Evolutionary conservation across 148 eudicot genomes (phyloP).

Genomic region (Rhododendron ferrugineum): DNA sequence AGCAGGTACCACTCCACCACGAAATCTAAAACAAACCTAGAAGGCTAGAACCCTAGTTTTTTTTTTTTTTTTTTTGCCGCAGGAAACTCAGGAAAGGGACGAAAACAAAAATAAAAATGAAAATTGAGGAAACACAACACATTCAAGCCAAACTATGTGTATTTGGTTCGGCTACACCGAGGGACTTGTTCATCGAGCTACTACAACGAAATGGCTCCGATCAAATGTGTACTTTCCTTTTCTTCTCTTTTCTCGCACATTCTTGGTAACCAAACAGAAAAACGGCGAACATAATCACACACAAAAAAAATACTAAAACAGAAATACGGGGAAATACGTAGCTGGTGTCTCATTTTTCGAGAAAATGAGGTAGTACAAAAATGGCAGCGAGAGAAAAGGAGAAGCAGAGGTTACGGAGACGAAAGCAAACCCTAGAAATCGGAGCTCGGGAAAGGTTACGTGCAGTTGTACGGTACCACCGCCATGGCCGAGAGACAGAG

Average conservation of each 20-base stretch:
- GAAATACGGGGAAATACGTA: no score
- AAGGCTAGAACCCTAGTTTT: neutral
- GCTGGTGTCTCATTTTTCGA: neutral
- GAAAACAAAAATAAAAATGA: no score
- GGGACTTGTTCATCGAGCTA: no score
- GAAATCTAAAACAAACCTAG: neutral
- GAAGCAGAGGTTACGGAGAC: neutral
- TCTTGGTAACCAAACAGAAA: neutral
- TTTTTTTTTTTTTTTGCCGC: neutral
- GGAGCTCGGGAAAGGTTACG: constrained; percentile 1
- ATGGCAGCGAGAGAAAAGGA: neutral
- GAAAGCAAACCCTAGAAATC: constrained; percentile 22
- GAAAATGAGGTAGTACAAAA: neutral
- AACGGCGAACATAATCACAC: neutral
- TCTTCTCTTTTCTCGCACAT: neutral
- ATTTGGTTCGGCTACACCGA: neutral
- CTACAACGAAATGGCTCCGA: neutral
- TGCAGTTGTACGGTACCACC: neutral
- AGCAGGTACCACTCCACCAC: neutral
- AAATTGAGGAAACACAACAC: neutral
- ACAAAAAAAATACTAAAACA: neutral
- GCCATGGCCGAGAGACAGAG: neutral
- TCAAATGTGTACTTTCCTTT: neutral
- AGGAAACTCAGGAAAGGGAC: neutral
- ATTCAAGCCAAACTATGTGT: neutral